These are phyloP conservation scores for Phlebiopsis flavidoalba DNA, from an alignment of 768 basidiomycete genomes.

Conservation along the genomic window DNA sequence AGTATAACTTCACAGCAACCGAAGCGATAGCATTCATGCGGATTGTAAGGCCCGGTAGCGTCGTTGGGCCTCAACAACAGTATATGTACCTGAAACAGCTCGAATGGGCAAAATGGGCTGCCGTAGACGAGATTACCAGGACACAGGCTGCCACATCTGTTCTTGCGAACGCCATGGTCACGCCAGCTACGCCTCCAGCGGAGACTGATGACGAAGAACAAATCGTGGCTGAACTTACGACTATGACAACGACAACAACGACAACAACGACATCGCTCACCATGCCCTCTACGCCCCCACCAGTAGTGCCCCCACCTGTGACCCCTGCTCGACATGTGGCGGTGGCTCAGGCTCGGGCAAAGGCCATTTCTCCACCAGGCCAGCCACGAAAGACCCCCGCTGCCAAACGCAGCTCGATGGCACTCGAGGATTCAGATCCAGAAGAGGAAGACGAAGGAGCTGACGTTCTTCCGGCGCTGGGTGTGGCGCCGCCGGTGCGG, in stretches of 20 bases:
- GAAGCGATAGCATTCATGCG: slow-evolving; percentile 99
- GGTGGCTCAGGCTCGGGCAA: slow-evolving; percentile 63
- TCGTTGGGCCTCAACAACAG: slow-evolving; percentile 90
- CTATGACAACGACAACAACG: slow-evolving; percentile 29
- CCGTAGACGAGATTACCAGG: slow-evolving; percentile 71
- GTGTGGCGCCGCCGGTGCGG: slow-evolving; percentile 36
- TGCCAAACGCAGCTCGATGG: slow-evolving; percentile 46
- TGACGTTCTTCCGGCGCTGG: slow-evolving; percentile 62
- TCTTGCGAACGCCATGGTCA: slow-evolving; percentile 40
- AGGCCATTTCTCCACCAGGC: slow-evolving; percentile 69
- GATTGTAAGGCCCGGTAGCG: slow-evolving; percentile 90
- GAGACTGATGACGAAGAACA: slow-evolving; percentile 58
- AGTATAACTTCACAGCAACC: slow-evolving; percentile 93
- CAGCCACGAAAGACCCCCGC: slow-evolving; percentile 87
- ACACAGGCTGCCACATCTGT: slow-evolving; percentile 32
- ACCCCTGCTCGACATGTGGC: slow-evolving; percentile 78
- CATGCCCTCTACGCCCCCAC: slow-evolving; percentile 16
- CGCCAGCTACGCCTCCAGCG: slow-evolving; percentile 77
- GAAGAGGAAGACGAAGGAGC: slow-evolving; percentile 51
- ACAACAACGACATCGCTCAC: slow-evolving; percentile 31
- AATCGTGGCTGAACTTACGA: slow-evolving; percentile 25
- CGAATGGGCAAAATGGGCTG: slow-evolving; percentile 92
- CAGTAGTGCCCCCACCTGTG: slow-evolving; percentile 53
- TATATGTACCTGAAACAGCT: slow-evolving; percentile 94
- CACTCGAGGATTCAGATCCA: slow-evolving; percentile 62